Percentiles rank a stretch among this genome's conserved stretches.
These are phyloP conservation scores for Tricholoma furcatifolium DNA, from an alignment of 768 basidiomycete genomes.

Conservation along the genomic window DNA sequence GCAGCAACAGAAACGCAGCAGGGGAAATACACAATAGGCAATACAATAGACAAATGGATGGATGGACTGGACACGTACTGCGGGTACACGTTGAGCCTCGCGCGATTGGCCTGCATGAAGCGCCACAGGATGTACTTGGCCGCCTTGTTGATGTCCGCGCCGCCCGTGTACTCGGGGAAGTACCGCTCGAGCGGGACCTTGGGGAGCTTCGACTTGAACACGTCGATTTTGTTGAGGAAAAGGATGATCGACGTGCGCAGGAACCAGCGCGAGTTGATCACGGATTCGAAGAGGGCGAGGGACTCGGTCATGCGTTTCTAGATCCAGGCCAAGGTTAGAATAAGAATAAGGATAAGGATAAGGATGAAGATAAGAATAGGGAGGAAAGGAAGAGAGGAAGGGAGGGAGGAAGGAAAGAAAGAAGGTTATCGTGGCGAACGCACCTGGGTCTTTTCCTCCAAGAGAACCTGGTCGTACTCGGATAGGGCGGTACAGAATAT, in stretches of 20 bases:
- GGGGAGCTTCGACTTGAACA: slow-evolving; percentile 87
- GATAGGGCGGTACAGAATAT: slow-evolving; percentile 68
- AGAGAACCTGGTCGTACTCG: slow-evolving; percentile 74
- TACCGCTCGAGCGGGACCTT: slow-evolving; percentile 73
- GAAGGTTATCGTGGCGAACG: slow-evolving; percentile 30
- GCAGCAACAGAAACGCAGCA: too few species aligned
- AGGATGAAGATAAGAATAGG: too few species aligned
- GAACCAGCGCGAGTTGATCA: slow-evolving; percentile 87
- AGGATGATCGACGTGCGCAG: slow-evolving; percentile 89
- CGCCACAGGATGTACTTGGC: slow-evolving; percentile 94
- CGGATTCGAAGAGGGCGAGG: slow-evolving; percentile 86
- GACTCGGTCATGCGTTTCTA: slow-evolving; percentile 95
- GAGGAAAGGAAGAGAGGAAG: too few species aligned
- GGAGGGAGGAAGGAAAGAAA: neutral
- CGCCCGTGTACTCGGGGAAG: slow-evolving; percentile 89
- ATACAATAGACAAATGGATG: too few species aligned
- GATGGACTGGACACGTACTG: slow-evolving; percentile 75
- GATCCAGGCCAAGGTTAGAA: too few species aligned
- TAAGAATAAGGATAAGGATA: too few species aligned
- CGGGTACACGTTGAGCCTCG: slow-evolving; percentile 86
- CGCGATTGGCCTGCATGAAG: slow-evolving; percentile 90
- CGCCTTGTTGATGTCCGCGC: slow-evolving; percentile 89
- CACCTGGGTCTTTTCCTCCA: slow-evolving; percentile 69
- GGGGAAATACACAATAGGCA: too few species aligned
- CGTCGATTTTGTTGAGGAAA: slow-evolving; percentile 93